These are phyloP conservation scores for Mallotus nudiflorus DNA, from an alignment of 345 rosid species.

Conservation along the genomic window DNA sequence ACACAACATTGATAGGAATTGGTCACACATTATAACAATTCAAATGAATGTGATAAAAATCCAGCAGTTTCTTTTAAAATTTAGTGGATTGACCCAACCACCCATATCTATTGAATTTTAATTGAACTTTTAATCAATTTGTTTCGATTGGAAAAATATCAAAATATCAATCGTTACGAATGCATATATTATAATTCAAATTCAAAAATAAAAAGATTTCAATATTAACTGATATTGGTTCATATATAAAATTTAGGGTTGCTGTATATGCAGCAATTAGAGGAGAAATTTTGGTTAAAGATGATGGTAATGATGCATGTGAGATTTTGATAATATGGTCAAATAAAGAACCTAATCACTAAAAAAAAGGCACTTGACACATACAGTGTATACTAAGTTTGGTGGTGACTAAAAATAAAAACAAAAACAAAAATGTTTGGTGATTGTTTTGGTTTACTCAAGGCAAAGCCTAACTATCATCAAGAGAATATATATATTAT, in stretches of 20 bases:
- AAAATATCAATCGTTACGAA: too few species aligned
- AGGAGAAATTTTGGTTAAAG: background rate
- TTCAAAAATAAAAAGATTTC: too few species aligned
- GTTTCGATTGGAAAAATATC: too few species aligned
- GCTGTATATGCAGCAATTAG: too few species aligned
- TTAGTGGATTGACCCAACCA: too few species aligned
- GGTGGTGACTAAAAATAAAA: slow-evolving; percentile 9
- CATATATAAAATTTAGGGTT: too few species aligned
- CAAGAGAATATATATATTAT: too few species aligned
- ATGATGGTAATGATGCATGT: slow-evolving; percentile 4
- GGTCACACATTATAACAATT: background rate
- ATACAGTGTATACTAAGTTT: slow-evolving; percentile 17
- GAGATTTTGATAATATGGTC: background rate
- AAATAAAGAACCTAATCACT: slow-evolving; percentile 6
- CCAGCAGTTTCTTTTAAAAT: background rate
- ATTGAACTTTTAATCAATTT: too few species aligned
- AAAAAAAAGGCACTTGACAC: background rate
- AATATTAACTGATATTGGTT: too few species aligned
- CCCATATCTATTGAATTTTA: too few species aligned
- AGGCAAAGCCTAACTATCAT: slow-evolving; percentile 14
- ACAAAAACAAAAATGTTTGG: background rate
- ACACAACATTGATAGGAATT: background rate
- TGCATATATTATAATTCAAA: too few species aligned
- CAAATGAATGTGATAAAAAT: background rate
- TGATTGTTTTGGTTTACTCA: background rate